Evolutionary conservation across 176 grass and related monocot genomes (phyloP).

Genomic region (Microstegium vimineum): DNA sequence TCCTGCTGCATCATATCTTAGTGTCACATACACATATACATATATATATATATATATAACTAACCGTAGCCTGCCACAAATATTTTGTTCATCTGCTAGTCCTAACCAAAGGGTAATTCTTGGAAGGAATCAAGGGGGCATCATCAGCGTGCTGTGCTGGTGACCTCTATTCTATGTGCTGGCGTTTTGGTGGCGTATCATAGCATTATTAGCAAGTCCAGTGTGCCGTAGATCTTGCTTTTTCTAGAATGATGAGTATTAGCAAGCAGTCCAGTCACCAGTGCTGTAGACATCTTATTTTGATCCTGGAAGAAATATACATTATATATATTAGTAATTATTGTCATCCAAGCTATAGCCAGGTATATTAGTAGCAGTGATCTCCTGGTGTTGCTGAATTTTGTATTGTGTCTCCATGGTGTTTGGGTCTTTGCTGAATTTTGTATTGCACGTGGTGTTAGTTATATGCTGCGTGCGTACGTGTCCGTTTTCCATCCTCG

Average conservation of each 20-base stretch:
- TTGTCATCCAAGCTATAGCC: neutral
- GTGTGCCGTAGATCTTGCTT: neutral
- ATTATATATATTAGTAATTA: neutral
- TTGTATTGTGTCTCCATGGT: no score
- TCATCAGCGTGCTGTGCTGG: no score
- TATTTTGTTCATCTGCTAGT: conserved; percentile 11
- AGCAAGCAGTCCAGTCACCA: neutral
- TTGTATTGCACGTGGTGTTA: neutral
- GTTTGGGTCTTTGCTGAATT: neutral
- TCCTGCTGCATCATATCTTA: neutral
- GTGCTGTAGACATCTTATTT: conserved; percentile 4
- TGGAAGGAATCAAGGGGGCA: neutral
- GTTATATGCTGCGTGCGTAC: neutral
- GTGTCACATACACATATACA: neutral
- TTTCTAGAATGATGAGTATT: neutral
- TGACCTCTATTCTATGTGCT: conserved; percentile 11
- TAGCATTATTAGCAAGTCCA: neutral
- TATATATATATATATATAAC: neutral
- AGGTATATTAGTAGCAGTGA: no score
- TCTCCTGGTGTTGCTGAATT: no score
- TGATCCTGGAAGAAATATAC: conserved; percentile 4
- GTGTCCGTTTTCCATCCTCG: neutral
- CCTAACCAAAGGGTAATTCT: conserved; percentile 16
- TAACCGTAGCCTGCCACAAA: conserved; percentile 5
- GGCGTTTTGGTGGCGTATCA: conserved; percentile 29